Base-by-base conservation (phyloP, 2,329 filamentous ascomycete genomes). In the Claviceps humidiphila region DNA sequence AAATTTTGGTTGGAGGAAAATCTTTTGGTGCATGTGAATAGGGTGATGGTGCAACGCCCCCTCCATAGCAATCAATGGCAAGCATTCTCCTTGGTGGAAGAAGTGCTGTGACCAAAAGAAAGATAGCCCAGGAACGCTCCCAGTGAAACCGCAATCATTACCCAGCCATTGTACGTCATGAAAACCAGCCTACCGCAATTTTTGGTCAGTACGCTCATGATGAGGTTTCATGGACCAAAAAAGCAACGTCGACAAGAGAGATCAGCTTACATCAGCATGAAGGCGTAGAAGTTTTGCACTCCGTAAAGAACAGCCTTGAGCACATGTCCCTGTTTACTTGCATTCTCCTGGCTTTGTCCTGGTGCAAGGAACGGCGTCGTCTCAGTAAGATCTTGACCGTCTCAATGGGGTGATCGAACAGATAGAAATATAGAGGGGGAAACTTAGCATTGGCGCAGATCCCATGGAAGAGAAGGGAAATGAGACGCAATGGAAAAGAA, bases 81-180 rank as follows among this genome's bases (percentile, higher is more conserved):
- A 44, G 91, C 90, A 57, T 88, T 89, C 56, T 89, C 84, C 75
- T 95, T 96, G 30, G 84, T 84, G 7, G 84, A 79, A 51, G 81
- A 77, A 1, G 82, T 81, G 51, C 75, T 74, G 52, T 81, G 78
- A 16, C 87, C 85, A 71, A 96, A 98, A 45, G 85, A 61, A 55
- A 95, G 65, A 65, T 95, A 96, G 44, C 93, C 93, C 45, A 95
- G 68, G 58, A 94, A 95, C 0, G 91, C 90, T 16, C 93, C 93
- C 9, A 94, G 73, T 0, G 86, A 86, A 16, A 97, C 90, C 3
- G 91, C 80, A 58, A 95, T 70, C 93, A 98, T 98, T 59, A 98
- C 83, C 84, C 87, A 95, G 53, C 93, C 93, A 63, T 98, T 98
- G 72, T 98, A 98, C n/a, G 93, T 98, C 93, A 98, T 98, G 71